Evolutionary conservation across 2,329 filamentous ascomycete species (phyloP).

Genomic region (Bipolaris cookei): DNA sequence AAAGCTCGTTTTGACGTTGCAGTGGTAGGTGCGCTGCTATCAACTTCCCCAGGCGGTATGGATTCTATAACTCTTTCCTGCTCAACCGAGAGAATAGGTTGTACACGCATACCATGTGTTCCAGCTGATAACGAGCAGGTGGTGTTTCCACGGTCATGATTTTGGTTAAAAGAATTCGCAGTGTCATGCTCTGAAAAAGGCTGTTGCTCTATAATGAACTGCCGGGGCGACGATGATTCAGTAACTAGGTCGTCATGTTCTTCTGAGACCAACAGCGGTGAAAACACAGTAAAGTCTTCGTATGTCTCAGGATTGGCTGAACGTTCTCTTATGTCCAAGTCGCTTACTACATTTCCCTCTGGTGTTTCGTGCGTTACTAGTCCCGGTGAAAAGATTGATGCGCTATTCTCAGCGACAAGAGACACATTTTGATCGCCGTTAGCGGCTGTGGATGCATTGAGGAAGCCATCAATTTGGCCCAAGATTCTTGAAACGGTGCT

Average conservation of each 20-base stretch:
- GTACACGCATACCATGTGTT: neutral
- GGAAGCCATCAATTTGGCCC: neutral
- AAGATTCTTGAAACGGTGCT: slow-evolving; percentile 5
- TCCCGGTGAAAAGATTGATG: neutral
- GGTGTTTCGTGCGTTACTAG: neutral
- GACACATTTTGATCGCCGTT: neutral
- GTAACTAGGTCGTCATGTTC: neutral
- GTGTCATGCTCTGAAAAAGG: neutral
- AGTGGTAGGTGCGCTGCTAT: neutral
- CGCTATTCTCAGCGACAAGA: neutral
- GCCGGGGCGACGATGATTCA: neutral
- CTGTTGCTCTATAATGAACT: neutral
- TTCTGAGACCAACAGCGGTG: neutral
- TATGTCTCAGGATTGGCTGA: neutral
- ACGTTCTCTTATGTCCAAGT: neutral
- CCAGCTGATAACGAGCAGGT: neutral
- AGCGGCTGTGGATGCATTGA: neutral
- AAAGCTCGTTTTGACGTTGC: neutral
- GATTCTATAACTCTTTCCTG: neutral
- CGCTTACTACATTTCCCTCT: neutral
- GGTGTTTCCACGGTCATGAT: neutral
- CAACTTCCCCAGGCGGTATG: neutral
- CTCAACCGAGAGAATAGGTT: neutral
- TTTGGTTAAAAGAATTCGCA: neutral
- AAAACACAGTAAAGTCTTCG: slow-evolving; percentile 1